Percentiles rank a stretch among this genome's conserved stretches.
phyloP scores from a whole-genome alignment of 345 rosid species.

The Sisymbrium altissimum region DNA sequence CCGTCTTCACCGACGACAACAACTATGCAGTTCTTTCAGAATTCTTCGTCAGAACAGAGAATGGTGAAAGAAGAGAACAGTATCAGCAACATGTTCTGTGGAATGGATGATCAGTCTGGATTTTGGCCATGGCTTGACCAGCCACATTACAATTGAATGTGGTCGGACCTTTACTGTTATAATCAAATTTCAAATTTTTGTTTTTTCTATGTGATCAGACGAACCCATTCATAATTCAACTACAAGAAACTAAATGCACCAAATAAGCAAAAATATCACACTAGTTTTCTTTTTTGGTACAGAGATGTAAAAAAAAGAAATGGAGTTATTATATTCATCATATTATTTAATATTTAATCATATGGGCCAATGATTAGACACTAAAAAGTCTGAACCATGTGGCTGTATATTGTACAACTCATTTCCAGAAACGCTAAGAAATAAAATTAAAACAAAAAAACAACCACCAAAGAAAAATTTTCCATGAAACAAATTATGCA shows the following conservation, averaged over 20 bases:
- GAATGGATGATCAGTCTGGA: conserved; percentile 80
- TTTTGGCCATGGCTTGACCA: conserved; percentile 98
- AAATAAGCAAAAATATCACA: conserved; percentile 10
- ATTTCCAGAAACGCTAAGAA: conserved; percentile 15
- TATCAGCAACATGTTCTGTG: conserved; percentile 80
- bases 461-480: conserved; percentile 1
- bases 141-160: conserved; percentile 57
- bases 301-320: neutral
- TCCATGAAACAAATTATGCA: neutral
- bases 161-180: neutral
- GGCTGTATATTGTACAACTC: conserved; percentile 19
- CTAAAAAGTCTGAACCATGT: conserved; percentile 25
- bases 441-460: neutral
- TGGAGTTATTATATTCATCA: neutral
- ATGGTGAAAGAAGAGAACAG: conserved; percentile 77
- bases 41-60: conserved; percentile 44
- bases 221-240: conserved; percentile 22
- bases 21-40: conserved; percentile 50
- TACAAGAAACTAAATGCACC: conserved; percentile 21
- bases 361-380: conserved; percentile 25
- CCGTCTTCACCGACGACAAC: conserved; percentile 30
- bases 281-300: neutral
- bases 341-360: conserved; percentile 7
- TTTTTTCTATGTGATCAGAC: neutral
- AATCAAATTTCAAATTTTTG: neutral